Conservation (phyloP, 257 asterid genomes). For the Cinchona pubescens region DNA sequence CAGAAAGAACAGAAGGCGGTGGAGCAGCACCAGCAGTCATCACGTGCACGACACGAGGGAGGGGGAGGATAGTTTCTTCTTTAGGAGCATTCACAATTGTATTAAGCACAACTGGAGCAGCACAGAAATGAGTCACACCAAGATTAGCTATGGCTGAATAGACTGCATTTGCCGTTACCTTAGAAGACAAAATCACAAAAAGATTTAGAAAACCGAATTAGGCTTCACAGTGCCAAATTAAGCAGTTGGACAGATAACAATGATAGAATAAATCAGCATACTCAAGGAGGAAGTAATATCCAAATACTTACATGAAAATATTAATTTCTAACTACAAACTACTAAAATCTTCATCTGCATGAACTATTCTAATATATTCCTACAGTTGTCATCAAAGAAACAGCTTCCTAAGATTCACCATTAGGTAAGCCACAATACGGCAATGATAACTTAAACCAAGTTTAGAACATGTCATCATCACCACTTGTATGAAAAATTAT, state of each 20-base stretch:
- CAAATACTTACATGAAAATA: not conserved
- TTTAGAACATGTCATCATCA: not conserved
- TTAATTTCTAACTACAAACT: not conserved
- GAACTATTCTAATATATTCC: not conserved
- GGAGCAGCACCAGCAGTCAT: slow-evolving; percentile 99
- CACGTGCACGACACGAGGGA: slow-evolving; percentile 73
- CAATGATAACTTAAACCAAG: not conserved
- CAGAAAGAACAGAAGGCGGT: slow-evolving; percentile 72
- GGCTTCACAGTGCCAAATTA: not conserved
- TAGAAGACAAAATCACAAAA: slow-evolving; percentile 13
- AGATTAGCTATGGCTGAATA: slow-evolving; percentile 78
- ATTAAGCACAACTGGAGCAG: slow-evolving; percentile 96
- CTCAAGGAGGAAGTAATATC: not conserved
- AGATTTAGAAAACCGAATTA: not conserved
- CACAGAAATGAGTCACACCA: slow-evolving; percentile 90
- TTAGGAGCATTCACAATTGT: slow-evolving; percentile 63
- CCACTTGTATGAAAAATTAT: not conserved
- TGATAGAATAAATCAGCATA: not conserved
- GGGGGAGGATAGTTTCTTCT: slow-evolving; percentile 63
- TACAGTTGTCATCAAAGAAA: not conserved
- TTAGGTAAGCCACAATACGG: not conserved
- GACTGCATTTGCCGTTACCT: slow-evolving; percentile 85
- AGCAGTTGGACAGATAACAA: not conserved
- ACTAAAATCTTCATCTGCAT: not conserved
- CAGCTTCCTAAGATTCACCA: not conserved